Conservation (phyloP, 1,139 yeast species). For the Scheffersomyces cryptocercus region DNA sequence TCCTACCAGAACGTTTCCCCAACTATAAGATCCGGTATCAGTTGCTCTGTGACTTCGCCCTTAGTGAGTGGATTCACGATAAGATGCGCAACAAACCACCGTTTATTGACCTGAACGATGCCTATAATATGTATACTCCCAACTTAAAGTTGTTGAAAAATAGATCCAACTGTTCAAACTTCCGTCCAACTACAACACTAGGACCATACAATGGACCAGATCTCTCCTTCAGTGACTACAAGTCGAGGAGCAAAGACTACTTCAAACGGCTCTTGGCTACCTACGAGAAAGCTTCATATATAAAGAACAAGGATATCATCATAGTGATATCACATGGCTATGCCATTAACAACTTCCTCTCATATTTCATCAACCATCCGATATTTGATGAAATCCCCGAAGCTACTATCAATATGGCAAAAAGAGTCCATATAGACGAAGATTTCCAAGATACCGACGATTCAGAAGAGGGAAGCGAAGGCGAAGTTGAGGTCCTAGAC, state of each 20-base stretch:
- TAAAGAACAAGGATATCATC: slow-evolving; percentile 38
- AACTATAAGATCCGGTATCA: slow-evolving; percentile 40
- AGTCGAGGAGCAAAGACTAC: slow-evolving; percentile 41
- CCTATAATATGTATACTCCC: slow-evolving; percentile 51
- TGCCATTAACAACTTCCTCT: slow-evolving; percentile 40
- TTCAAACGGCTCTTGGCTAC: slow-evolving; percentile 47
- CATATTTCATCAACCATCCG: slow-evolving; percentile 47
- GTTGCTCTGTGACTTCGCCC: slow-evolving; percentile 47
- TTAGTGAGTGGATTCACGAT: slow-evolving; percentile 52
- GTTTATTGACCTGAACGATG: slow-evolving; percentile 46
- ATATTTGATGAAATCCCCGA: slow-evolving; percentile 50
- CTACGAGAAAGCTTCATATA: slow-evolving; percentile 40
- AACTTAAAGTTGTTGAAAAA: slow-evolving; percentile 40
- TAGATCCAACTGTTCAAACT: slow-evolving; percentile 39
- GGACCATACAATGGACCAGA: slow-evolving; percentile 52
- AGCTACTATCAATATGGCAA: slow-evolving; percentile 39
- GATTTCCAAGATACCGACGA: slow-evolving; percentile 5
- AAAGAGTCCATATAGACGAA: slow-evolving; percentile 15
- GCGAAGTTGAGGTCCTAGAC: slow-evolving; percentile 14
- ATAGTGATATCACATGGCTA: slow-evolving; percentile 48
- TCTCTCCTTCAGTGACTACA: slow-evolving; percentile 44
- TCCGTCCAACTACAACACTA: slow-evolving; percentile 46
- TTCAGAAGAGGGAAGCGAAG: slow-evolving; percentile 5
- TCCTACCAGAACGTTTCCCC: slow-evolving; percentile 27
- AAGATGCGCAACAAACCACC: slow-evolving; percentile 48